A percentile compares a stretch with the other conserved stretches of the same genome.
phyloP scores from a whole-genome alignment of 2,329 filamentous ascomycete genomes.

The Drechmeria coniospora region DNA sequence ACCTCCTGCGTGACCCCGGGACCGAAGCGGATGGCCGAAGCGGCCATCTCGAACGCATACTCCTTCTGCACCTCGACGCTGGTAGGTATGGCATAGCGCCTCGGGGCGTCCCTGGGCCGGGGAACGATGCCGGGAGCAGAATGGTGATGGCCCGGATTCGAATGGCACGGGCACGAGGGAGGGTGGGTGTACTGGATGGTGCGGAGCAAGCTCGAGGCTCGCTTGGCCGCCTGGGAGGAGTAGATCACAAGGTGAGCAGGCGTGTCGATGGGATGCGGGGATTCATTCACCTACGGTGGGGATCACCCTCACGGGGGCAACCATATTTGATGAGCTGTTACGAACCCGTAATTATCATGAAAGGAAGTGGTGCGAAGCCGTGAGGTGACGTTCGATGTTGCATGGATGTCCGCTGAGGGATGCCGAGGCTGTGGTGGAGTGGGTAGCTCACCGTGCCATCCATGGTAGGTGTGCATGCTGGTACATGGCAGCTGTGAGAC shows the following conservation, averaged over 20 bases:
- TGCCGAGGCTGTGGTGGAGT: too few species aligned
- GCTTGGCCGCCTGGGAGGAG: conserved; percentile 34
- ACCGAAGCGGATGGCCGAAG: conserved; percentile 85
- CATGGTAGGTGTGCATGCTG: too few species aligned
- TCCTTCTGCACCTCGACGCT: conserved; percentile 54
- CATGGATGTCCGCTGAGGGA: too few species aligned
- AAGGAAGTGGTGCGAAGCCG: not conserved
- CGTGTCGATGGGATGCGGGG: conserved; percentile 22
- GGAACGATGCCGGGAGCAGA: conserved; percentile 39
- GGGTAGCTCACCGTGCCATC: too few species aligned
- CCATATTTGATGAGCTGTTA: conserved; percentile 8
- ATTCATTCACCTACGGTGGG: conserved; percentile 17
- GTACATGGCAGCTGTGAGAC: too few species aligned
- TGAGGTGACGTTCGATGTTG: not conserved
- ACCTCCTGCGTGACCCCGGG: conserved; percentile 89
- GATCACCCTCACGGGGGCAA: conserved; percentile 14
- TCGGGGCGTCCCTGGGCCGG: conserved; percentile 20
- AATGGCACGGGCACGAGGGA: conserved; percentile 81
- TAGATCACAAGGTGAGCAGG: not conserved
- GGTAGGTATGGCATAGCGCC: conserved; percentile 59
- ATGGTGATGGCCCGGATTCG: conserved; percentile 70
- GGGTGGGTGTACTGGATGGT: conserved; percentile 87
- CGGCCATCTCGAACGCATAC: conserved; percentile 98
- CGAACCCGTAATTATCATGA: not conserved
- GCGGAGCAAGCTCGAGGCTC: conserved; percentile 59